Evolutionary conservation across 2,329 filamentous ascomycete genomes (phyloP), one percentile per base, ranked within the genome.

Genomic region (Stemphylium lycopersici): DNA sequence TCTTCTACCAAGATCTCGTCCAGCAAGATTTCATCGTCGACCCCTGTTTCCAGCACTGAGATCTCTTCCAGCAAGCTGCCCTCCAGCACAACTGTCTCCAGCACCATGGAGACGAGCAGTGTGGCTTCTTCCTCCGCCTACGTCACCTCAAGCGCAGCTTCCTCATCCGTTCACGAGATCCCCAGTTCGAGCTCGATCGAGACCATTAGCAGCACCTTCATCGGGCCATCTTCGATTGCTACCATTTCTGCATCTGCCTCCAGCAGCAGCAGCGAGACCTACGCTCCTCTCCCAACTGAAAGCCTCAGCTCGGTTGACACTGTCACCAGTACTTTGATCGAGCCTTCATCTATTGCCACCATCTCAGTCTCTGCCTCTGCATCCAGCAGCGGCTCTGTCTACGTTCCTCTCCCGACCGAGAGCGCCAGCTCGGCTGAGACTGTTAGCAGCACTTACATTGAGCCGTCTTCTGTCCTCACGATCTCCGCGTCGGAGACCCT

Each of bases 171-270:
- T n/a, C 32, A 33, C 20, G 20, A 16, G 12, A 39, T 36, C 36
- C 18, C 46, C 32, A 51, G 50, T n/a, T 45, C 45, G 4, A 57
- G 54, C 41, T 51, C 49, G n/a, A 7, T 45, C 31, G 36, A 20
- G 1, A 50, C 29, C 1, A 4, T 39, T 20, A 54, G 51, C 46
- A 54, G 51, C 39, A 44, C 47, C 15, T 16, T 37, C 13, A 36
- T 45, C 11, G 52, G 40, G 31, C 22, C 40, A 4, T 45, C 46
- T 10, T 46, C 52, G 4, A 24, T 50, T 37, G 43, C 46, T 11
- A 53, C 20, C 2, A 26, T 33, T 16, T 40, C 37, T 37, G 44
- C 38, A 1, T 32, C 48, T 29, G 24, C 15, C 31, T 44, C 40
- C 24, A 34, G 8, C 22, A 42, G 8, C 22, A 42, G 43, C 20